phyloP scores from a whole-genome alignment of 1,284 basidiomycete species.

The Prillingera fragicola region DNA sequence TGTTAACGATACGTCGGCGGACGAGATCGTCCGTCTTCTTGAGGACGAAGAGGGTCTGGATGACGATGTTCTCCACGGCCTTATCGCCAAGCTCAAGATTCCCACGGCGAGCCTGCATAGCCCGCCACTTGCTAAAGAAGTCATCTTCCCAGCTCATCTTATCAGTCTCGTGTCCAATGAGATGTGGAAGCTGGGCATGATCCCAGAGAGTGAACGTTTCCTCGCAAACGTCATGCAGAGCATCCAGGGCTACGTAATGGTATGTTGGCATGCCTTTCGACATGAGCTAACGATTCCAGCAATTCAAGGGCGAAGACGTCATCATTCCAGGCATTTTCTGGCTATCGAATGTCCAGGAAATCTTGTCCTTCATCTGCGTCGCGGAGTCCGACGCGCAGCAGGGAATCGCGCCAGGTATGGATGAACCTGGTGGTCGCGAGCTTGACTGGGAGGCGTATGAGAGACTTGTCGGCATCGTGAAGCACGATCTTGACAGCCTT shows the following conservation, averaged over 20 bases:
- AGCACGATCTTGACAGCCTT: constrained; percentile 95
- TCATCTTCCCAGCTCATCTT: constrained; percentile 98
- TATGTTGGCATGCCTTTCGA: constrained; percentile 48
- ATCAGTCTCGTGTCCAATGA: constrained; percentile 97
- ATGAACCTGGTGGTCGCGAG: constrained; percentile 84
- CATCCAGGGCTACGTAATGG: constrained; percentile 97
- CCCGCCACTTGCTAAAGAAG: constrained; percentile 91
- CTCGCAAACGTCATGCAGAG: constrained; percentile 98
- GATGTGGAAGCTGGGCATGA: constrained; percentile 99
- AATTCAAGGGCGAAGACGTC: constrained; percentile 85
- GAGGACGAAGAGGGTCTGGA: constrained; percentile 87
- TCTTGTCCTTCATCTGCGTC: constrained; percentile 97
- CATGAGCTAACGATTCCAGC: constrained; percentile 25
- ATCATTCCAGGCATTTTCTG: constrained; percentile 97
- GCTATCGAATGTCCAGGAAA: constrained; percentile 99
- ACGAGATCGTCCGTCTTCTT: constrained; percentile 91
- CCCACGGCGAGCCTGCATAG: constrained; percentile 85
- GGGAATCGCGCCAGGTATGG: constrained; percentile 94
- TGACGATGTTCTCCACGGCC: constrained; percentile 86
- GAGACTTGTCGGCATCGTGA: constrained; percentile 91
- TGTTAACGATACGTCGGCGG: constrained; percentile 79
- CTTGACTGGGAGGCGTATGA: constrained; percentile 99
- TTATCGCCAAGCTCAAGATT: constrained; percentile 88
- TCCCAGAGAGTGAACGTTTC: constrained; percentile 94
- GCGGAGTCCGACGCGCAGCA: constrained; percentile 98